phyloP scores from a whole-genome alignment of 2,329 filamentous ascomycete genomes.

The Aspergillus quadrilineatus region DNA sequence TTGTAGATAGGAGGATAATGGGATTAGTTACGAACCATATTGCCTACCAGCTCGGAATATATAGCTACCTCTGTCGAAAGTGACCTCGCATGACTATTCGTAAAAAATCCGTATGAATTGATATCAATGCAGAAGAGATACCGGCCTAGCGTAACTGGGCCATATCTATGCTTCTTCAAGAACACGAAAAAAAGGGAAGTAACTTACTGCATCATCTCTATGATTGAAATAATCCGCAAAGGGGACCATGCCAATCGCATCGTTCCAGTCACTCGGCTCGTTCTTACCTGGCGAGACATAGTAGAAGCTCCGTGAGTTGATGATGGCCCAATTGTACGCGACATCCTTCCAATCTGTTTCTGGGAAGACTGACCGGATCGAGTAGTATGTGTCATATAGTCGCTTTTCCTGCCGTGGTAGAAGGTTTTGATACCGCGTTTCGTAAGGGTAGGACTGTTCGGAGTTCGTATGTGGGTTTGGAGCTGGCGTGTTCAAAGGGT shows the following conservation, averaged over 20 bases:
- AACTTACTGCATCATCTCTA: slow-evolving; percentile 34
- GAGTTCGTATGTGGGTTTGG: not conserved
- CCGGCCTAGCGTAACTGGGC: too few relatives aligned
- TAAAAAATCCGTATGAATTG: too few relatives aligned
- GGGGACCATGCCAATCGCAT: slow-evolving; percentile 42
- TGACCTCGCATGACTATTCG: slow-evolving; percentile 28
- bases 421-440: slow-evolving; percentile 35
- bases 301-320: slow-evolving; percentile 61
- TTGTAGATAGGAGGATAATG: not conserved
- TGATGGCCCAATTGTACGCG: slow-evolving; percentile 57
- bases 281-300: slow-evolving; percentile 46
- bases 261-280: slow-evolving; percentile 35
- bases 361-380: slow-evolving; percentile 43
- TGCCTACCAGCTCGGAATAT: slow-evolving; percentile 26
- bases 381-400: slow-evolving; percentile 51
- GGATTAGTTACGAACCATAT: slow-evolving; percentile 24
- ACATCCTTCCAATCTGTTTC: slow-evolving; percentile 42
- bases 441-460: slow-evolving; percentile 19
- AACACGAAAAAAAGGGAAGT: too few relatives aligned
- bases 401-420: slow-evolving; percentile 55
- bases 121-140: too few relatives aligned
- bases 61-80: slow-evolving; percentile 27
- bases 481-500: slow-evolving; percentile 23
- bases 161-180: too few relatives aligned
- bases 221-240: slow-evolving; percentile 47